Base-by-base conservation (phyloP, 495 filamentous ascomycete species). In the Jackrogersella multiformis region DNA sequence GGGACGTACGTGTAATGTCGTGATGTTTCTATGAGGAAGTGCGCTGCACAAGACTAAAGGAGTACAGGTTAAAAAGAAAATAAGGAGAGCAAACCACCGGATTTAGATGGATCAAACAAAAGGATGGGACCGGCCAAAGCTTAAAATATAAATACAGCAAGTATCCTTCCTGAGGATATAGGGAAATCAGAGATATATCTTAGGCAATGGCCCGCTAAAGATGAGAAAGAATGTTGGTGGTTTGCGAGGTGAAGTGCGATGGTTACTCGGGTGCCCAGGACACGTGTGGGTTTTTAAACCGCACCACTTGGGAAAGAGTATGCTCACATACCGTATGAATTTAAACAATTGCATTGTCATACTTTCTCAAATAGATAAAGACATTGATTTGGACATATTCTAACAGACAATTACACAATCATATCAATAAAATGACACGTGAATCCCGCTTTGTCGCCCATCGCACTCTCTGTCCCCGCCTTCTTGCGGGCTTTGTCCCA, bases 281-380 rank as follows among this genome's bases (percentile, higher is more conserved):
- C 57, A 68, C 57, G 57, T 56, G 52, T 45, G 46, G 0, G 10
- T 24, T 61, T 55, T 55, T 62, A 44, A 62, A 41, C 44, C 45
- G 36, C 56, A 35, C 56, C 48, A 48, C 46, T 18, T 49, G 45
- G 12, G 13, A 13, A 24, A 46, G 64, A 34, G 16, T 26, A 34
- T 42, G 36, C 34, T 2, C 46, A 55, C 15, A 15, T 57, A 42
- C 15, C 8, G 15, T 32, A 51, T n/a, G 20, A 51, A 51, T 32
- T 23, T 7, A 24, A 44, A 69, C 66, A 69, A 69, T 69, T 4
- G 48, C 55, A 13, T 69, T 69, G 66, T 69, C 48, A 35, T 60
- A 59, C 65, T n/a, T n/a, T n/a, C n/a, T 49, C 3, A 4, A 30
- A 15, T 34, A 39, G 38, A 58, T 53, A 59, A 68, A 63, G 38